Percentiles rank a stretch among this genome's conserved stretches.
Conservation (phyloP, 495 filamentous ascomycete genomes). For the Hypoxylon cercidicola region DNA sequence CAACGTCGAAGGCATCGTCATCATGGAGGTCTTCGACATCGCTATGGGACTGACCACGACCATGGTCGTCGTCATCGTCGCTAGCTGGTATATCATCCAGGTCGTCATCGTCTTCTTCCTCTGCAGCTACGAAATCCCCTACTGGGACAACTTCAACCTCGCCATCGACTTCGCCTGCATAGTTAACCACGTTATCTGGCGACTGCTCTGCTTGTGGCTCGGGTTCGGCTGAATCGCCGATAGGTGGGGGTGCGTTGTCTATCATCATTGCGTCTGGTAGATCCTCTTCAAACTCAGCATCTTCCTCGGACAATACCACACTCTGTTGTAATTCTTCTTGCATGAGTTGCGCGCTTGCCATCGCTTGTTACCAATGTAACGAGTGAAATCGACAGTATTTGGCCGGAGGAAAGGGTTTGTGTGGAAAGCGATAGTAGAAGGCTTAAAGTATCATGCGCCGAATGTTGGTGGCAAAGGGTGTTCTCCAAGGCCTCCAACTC, state of each 20-base stretch:
- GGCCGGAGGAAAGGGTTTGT: neutral
- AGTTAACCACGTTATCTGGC: conserved; percentile 61
- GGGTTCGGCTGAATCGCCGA: conserved; percentile 44
- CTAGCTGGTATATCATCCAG: conserved; percentile 54
- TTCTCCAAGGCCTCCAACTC: conserved; percentile 34
- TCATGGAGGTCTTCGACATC: conserved; percentile 56
- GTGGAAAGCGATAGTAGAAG: neutral
- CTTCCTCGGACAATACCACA: conserved; percentile 56
- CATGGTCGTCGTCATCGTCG: conserved; percentile 56
- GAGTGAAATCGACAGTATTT: neutral
- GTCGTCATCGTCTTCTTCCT: conserved; percentile 39
- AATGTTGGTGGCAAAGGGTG: conserved; percentile 20
- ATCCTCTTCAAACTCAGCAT: conserved; percentile 49
- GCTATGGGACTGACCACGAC: conserved; percentile 54
- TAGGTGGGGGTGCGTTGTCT: conserved; percentile 50
- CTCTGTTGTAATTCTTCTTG: conserved; percentile 63
- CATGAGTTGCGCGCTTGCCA: conserved; percentile 62
- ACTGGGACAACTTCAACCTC: conserved; percentile 48
- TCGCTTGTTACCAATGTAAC: conserved; percentile 31
- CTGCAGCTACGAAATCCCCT: conserved; percentile 39
- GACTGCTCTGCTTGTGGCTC: conserved; percentile 30
- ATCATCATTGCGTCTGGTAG: conserved; percentile 37
- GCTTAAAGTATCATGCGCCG: conserved; percentile 11
- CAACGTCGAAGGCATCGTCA: conserved; percentile 47
- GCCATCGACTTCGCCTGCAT: conserved; percentile 57